phyloP scores from a whole-genome alignment of 768 basidiomycete species.

The Artomyces pyxidatus region DNA sequence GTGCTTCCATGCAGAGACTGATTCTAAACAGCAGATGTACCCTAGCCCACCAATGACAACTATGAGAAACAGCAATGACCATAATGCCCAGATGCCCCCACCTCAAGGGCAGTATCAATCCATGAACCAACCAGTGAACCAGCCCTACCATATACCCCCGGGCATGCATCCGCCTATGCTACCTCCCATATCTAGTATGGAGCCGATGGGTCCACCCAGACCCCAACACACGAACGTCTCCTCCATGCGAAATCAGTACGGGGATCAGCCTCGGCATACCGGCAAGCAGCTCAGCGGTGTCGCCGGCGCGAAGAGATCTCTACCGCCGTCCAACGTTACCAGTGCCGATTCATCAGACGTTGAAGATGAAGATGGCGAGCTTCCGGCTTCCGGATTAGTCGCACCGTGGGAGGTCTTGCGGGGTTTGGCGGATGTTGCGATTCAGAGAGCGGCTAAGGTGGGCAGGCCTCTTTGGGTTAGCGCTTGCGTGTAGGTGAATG shows the following conservation, averaged over 20 bases:
- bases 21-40: conserved; percentile 9
- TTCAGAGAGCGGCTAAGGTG: conserved; percentile 72
- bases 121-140: conserved; percentile 3
- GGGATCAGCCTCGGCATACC: conserved; percentile 29
- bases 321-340: conserved; percentile 56
- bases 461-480: background rate
- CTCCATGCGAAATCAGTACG: conserved; percentile 49
- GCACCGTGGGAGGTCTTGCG: conserved; percentile 84
- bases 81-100: conserved; percentile 4
- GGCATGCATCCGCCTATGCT: conserved; percentile 10
- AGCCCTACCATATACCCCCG: conserved; percentile 5
- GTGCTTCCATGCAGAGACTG: background rate
- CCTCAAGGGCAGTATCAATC: conserved; percentile 7
- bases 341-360: conserved; percentile 78
- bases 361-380: conserved; percentile 79
- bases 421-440: conserved; percentile 75
- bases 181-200: conserved; percentile 15
- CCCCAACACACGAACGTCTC: conserved; percentile 42
- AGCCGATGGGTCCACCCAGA: conserved; percentile 7
- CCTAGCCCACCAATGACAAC: conserved; percentile 2
- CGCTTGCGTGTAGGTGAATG: too few relatives aligned
- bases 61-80: conserved; percentile 3
- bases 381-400: conserved; percentile 74
- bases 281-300: conserved; percentile 14
- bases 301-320: conserved; percentile 49